Evolutionary conservation across 1,139 yeast genomes (phyloP).

Genomic region (Debaryomyces singareniensis): DNA sequence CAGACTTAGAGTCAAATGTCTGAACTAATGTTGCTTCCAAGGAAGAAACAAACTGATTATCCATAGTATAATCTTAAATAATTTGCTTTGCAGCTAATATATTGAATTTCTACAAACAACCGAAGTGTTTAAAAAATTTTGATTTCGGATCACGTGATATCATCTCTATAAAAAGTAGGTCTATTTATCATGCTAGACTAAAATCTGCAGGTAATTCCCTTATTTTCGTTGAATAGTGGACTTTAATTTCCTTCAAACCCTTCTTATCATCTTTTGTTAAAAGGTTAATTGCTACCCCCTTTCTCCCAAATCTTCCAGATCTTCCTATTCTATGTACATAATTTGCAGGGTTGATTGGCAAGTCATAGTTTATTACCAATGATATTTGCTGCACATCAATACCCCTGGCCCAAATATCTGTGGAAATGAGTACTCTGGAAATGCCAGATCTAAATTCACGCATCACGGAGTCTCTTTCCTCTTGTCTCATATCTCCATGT

Average conservation of each 20-base stretch:
- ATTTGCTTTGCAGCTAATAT: too few relatives aligned
- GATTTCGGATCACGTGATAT: not conserved
- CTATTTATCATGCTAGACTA: not conserved
- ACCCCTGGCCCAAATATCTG: slow-evolving; percentile 98
- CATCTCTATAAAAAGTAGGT: not conserved
- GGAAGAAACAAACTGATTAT: slow-evolving; percentile 58
- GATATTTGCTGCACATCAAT: slow-evolving; percentile 98
- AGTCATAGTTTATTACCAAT: slow-evolving; percentile 84
- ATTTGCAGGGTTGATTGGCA: slow-evolving; percentile 81
- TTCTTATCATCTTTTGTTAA: slow-evolving; percentile 64
- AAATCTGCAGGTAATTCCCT: slow-evolving; percentile 85
- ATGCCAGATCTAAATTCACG: slow-evolving; percentile 73
- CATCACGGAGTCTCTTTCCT: slow-evolving; percentile 86
- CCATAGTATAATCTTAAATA: too few relatives aligned
- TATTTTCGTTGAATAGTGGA: slow-evolving; percentile 69
- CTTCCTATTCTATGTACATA: slow-evolving; percentile 93
- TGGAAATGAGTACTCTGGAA: slow-evolving; percentile 81
- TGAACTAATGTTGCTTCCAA: slow-evolving; percentile 75
- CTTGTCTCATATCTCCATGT: slow-evolving; percentile 98
- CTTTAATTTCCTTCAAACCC: slow-evolving; percentile 64
- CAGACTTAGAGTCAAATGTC: slow-evolving; percentile 71
- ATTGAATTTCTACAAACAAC: too few relatives aligned
- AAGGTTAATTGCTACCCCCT: slow-evolving; percentile 90
- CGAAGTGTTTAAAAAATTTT: slow-evolving; percentile 1
- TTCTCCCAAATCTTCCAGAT: slow-evolving; percentile 92